Conservation (phyloP, 345 rosid genomes). For the Linum lewisii region DNA sequence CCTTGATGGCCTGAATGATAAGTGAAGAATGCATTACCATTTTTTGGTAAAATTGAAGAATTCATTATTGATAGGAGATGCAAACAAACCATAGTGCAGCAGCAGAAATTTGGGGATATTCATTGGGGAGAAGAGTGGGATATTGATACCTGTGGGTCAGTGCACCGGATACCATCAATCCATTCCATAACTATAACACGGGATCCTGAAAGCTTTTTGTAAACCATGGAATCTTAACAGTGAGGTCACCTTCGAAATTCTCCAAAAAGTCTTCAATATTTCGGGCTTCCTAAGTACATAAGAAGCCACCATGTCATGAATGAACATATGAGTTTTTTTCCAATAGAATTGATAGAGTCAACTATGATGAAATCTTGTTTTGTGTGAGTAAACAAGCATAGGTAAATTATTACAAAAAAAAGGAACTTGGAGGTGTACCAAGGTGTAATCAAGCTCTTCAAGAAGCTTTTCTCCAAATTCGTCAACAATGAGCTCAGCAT, state of each 20-base stretch:
- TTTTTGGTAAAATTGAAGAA: conserved; percentile 4
- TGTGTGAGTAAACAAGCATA: background rate
- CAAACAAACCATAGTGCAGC: conserved; percentile 5
- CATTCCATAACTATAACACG: conserved; percentile 98
- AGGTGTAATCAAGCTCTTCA: conserved; percentile 97
- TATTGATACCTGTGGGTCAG: conserved; percentile 73
- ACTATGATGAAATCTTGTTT: background rate
- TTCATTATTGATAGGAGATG: conserved; percentile 9
- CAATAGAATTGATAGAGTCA: background rate
- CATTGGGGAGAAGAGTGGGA: no score
- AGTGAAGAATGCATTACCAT: background rate
- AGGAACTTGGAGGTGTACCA: conserved; percentile 43
- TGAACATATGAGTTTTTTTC: conserved; percentile 5
- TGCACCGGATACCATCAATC: conserved; percentile 98
- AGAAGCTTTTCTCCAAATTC: conserved; percentile 95
- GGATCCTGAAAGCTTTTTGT: conserved; percentile 74
- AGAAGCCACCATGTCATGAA: conserved; percentile 4
- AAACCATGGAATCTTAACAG: conserved; percentile 92
- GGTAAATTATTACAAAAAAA: conserved; percentile 1
- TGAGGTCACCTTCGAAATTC: conserved; percentile 88
- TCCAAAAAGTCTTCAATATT: conserved; percentile 90
- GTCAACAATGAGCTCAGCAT: conserved; percentile 91
- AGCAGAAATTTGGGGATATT: conserved; percentile 7
- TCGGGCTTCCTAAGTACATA: conserved; percentile 65
- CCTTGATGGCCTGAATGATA: conserved; percentile 66